Conservation (phyloP, 768 basidiomycete species). For the Lentinula detonsa region DNA sequence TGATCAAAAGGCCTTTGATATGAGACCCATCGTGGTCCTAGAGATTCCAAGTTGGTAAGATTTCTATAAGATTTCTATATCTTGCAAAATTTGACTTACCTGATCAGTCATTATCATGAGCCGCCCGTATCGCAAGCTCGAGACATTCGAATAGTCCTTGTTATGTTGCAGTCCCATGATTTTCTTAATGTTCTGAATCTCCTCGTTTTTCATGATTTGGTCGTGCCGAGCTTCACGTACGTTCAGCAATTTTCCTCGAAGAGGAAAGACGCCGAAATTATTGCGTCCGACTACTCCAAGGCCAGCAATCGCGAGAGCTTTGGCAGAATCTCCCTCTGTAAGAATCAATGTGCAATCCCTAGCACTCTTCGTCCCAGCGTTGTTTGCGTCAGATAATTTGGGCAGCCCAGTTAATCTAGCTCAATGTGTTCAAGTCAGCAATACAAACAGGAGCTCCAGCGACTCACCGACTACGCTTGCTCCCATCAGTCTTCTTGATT, state of each 20-base stretch:
- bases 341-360: constrained; percentile 89
- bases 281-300: constrained; percentile 94
- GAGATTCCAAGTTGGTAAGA: neutral
- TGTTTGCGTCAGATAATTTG: constrained; percentile 96
- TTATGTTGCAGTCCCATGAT: constrained; percentile 95
- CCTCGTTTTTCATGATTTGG: constrained; percentile 97
- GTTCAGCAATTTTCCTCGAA: constrained; percentile 94
- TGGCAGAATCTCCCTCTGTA: constrained; percentile 99
- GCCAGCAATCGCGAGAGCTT: constrained; percentile 92
- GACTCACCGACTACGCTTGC: constrained; percentile 75
- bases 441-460: neutral
- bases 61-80: neutral
- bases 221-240: constrained; percentile 96
- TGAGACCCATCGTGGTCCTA: constrained; percentile 99
- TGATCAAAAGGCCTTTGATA: constrained; percentile 98
- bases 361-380: constrained; percentile 81
- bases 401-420: constrained; percentile 81
- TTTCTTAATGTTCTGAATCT: constrained; percentile 96
- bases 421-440: neutral
- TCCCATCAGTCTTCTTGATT: constrained; percentile 93
- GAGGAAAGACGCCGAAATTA: constrained; percentile 95
- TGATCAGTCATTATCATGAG: constrained; percentile 99
- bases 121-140: constrained; percentile 82
- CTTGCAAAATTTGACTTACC: constrained; percentile 36
- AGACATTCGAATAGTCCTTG: constrained; percentile 70